phyloP scores from a whole-genome alignment of 306 rosid species.

The Cicer yamashitae region DNA sequence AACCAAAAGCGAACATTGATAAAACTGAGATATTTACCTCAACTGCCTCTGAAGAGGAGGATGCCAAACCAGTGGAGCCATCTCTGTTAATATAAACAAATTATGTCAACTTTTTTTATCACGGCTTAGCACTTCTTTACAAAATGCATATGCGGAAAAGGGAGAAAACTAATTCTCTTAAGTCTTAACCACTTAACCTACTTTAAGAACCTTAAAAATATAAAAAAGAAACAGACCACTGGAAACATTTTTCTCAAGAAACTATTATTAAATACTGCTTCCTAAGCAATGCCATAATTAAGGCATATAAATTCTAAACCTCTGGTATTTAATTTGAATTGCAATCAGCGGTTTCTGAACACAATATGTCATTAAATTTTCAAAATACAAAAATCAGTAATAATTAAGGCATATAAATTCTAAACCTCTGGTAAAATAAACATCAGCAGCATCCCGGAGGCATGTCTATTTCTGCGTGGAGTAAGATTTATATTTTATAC shows the following conservation, averaged over 20 bases:
- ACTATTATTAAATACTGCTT: background rate
- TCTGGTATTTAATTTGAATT: too few relatives aligned
- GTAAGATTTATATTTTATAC: conserved; percentile 17
- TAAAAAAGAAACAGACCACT: background rate
- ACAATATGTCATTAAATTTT: background rate
- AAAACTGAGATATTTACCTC: conserved; percentile 28
- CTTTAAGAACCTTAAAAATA: conserved; percentile 3
- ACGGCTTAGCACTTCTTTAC: conserved; percentile 21
- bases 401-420: background rate
- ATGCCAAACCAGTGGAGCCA: conserved; percentile 37
- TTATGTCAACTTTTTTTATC: conserved; percentile 34
- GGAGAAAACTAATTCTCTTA: background rate
- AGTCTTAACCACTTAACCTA: background rate
- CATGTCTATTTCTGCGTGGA: background rate
- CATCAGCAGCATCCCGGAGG: background rate
- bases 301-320: background rate
- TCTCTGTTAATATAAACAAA: conserved; percentile 40
- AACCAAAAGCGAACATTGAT: conserved; percentile 16
- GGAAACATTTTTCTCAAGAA: conserved; percentile 9
- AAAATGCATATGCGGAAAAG: background rate
- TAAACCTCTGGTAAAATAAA: conserved; percentile 1
- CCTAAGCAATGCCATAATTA: conserved; percentile 7
- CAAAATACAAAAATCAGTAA: background rate
- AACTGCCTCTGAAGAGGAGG: conserved; percentile 38
- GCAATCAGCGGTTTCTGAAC: background rate